Base-by-base conservation (phyloP, 2,329 filamentous ascomycete species). In the Kalmusia sp. region DNA sequence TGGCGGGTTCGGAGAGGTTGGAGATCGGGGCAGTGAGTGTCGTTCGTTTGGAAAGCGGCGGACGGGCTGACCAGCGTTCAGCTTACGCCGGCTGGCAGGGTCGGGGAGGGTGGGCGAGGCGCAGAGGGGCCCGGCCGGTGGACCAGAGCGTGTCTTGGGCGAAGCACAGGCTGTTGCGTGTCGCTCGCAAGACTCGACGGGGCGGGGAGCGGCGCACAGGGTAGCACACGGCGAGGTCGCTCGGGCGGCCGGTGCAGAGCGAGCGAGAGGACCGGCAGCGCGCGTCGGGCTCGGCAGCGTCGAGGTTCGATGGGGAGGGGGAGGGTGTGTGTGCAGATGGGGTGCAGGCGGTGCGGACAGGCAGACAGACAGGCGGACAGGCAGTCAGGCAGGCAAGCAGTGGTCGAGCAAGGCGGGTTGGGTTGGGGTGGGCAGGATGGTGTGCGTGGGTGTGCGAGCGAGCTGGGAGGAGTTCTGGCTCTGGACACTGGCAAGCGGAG, bases 101-200 rank as follows among this genome's bases (percentile, higher is more conserved):
- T 37, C 33, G 44, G 45, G 22, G 24, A 3, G 15, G 15, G 25
- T 6, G 33, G 12, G 34, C 45, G 24, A 27, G 43, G 43, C 43
- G 30, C 22, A 19, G 30, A 34, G 22, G 40, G 33, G n/a, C 33
- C 6, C 12, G 43, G 22, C 7, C 9, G 43, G 30, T 8, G 43
- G 30, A 48, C 48, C 51, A 49, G 37, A 35, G 28, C 31, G 39
- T 27, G 54, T 61, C 48, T 54, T 57, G 50, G 55, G 43, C 40
- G 51, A n/a, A 49, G 48, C 55, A 59, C 49, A 54, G 57, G 51
- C 27, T 51, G 63, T 54, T n/a, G 64, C 61, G 67, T 69, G 67
- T 67, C 45, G 61, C 59, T 57, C 62, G 54, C 43, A 57, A 63
- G 48, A 21, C 47, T 43, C 22, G 48, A 45, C 35, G 35, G 21